Evolutionary conservation across 495 filamentous ascomycete species (phyloP).

Genomic region (Tetracladium setigerum): DNA sequence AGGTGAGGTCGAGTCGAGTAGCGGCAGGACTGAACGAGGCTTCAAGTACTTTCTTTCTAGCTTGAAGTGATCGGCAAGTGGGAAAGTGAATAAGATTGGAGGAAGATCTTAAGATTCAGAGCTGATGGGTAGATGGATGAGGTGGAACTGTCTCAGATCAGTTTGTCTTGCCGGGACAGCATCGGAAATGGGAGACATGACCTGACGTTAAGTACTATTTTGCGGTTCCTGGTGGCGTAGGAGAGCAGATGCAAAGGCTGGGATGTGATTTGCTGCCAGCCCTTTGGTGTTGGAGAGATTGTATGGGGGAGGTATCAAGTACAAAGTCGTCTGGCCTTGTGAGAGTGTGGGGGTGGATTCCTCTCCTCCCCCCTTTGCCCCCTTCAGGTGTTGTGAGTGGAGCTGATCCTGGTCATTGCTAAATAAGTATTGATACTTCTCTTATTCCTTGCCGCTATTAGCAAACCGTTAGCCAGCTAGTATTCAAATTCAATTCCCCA

Average conservation of each 20-base stretch:
- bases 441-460: not conserved
- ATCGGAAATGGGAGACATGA: not conserved
- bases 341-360: conserved; percentile 13
- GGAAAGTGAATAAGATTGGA: too few species aligned
- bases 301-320: not conserved
- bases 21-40: not conserved
- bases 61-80: too few species aligned
- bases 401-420: not conserved
- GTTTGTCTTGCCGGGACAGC: too few species aligned
- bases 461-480: conserved; percentile 2
- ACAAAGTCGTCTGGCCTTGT: not conserved
- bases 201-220: conserved; percentile 15
- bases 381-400: too few species aligned
- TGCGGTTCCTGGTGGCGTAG: conserved; percentile 17
- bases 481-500: not conserved
- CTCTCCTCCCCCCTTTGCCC: conserved; percentile 1
- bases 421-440: conserved; percentile 18
- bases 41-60: too few species aligned
- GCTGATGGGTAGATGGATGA: conserved; percentile 1
- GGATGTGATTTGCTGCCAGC: not conserved
- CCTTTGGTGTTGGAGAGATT: not conserved
- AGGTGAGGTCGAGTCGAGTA: not conserved
- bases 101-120: not conserved
- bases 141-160: conserved; percentile 8
- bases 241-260: conserved; percentile 1